These are phyloP conservation scores for Calonectria henricotiae DNA, from an alignment of 2,329 filamentous ascomycete species.

Conservation along the genomic window DNA sequence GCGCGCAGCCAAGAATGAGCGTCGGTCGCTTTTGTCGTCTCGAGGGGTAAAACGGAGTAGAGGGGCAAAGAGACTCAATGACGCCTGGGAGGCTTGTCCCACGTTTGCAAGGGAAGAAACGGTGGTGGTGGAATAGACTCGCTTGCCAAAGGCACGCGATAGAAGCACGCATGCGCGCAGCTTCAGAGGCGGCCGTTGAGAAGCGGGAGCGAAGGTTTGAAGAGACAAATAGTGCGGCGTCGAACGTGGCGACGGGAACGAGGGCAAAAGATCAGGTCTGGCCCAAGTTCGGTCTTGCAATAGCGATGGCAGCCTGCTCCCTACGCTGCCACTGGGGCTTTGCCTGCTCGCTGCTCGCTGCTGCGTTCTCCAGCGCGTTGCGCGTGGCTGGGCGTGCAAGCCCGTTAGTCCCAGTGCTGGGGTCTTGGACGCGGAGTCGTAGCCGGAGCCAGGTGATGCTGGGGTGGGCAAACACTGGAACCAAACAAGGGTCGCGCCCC, in stretches of 20 bases:
- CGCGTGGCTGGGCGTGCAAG: slow-evolving; percentile 37
- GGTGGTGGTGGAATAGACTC: slow-evolving; percentile 31
- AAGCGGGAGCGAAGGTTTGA: slow-evolving; percentile 43
- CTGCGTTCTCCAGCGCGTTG: slow-evolving; percentile 35
- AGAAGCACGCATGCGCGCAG: slow-evolving; percentile 44
- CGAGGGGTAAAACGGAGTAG: slow-evolving; percentile 34
- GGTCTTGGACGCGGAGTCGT: slow-evolving; percentile 36
- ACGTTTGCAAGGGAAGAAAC: slow-evolving; percentile 29
- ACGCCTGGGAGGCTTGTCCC: slow-evolving; percentile 32
- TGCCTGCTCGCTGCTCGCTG: slow-evolving; percentile 21
- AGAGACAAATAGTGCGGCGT: slow-evolving; percentile 44
- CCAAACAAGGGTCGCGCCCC: slow-evolving; percentile 34
- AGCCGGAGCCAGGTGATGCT: slow-evolving; percentile 40
- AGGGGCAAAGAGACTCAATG: slow-evolving; percentile 31
- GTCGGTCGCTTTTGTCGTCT: slow-evolving; percentile 35
- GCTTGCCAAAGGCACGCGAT: slow-evolving; percentile 41
- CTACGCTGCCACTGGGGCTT: slow-evolving; percentile 29
- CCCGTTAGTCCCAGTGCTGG: slow-evolving; percentile 37
- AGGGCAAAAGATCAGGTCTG: slow-evolving; percentile 36
- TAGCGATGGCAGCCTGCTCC: slow-evolving; percentile 33
- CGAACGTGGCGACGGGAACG: slow-evolving; percentile 33
- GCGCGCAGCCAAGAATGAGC: slow-evolving; percentile 37
- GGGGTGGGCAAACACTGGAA: slow-evolving; percentile 41
- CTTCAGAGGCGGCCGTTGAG: slow-evolving; percentile 39
- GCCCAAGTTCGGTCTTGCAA: slow-evolving; percentile 34